phyloP scores from a whole-genome alignment of 805 yeast genomes.

The Sugiyamaella mastotermitis region DNA sequence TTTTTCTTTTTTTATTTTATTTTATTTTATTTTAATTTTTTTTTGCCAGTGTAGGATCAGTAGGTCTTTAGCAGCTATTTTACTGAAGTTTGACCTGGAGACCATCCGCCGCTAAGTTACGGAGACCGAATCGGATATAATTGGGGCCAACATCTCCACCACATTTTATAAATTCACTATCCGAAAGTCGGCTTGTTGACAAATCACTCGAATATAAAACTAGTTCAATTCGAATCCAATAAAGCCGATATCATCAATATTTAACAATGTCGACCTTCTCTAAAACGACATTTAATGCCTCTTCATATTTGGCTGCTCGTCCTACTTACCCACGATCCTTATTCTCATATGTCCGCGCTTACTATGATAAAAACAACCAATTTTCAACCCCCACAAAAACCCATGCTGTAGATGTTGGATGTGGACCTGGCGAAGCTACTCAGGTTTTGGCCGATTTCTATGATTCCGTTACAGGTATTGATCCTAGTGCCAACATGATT shows the following conservation, averaged over 20 bases:
- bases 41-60: too few relatives aligned
- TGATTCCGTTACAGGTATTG: slow-evolving; percentile 54
- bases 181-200: too few relatives aligned
- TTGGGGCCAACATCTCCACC: too few relatives aligned
- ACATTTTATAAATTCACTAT: too few relatives aligned
- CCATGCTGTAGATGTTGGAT: slow-evolving; percentile 63
- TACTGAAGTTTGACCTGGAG: too few relatives aligned
- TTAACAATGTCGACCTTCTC: slow-evolving; percentile 58
- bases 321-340: slow-evolving; percentile 60
- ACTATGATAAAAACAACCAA: slow-evolving; percentile 33
- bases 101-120: too few relatives aligned
- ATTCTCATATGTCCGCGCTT: slow-evolving; percentile 37
- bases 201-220: too few relatives aligned
- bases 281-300: slow-evolving; percentile 44
- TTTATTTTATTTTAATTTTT: too few relatives aligned
- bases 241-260: slow-evolving; percentile 1
- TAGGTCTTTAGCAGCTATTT: too few relatives aligned
- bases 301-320: slow-evolving; percentile 50
- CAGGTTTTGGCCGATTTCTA: slow-evolving; percentile 43
- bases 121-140: too few relatives aligned
- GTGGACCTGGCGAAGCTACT: slow-evolving; percentile 77
- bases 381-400: slow-evolving; percentile 20
- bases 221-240: too few relatives aligned
- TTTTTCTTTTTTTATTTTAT: too few relatives aligned
- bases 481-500: slow-evolving; percentile 55